phyloP scores from a whole-genome alignment of 1,139 yeast genomes.

The Saccharomycopsis hybrid region DNA sequence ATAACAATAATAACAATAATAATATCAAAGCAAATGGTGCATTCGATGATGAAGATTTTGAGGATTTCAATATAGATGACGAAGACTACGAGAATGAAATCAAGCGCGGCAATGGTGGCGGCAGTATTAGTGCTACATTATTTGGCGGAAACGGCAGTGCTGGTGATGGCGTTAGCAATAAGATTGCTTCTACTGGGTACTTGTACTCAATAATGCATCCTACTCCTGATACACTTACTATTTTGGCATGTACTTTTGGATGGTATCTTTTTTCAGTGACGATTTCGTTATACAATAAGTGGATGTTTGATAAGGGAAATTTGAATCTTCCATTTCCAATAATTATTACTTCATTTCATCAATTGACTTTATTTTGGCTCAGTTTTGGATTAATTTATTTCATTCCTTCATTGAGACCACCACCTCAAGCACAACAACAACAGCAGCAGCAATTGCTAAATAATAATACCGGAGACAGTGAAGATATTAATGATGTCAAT shows the following conservation, averaged over 20 bases:
- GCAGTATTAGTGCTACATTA: too few relatives aligned
- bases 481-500: slow-evolving; percentile 14
- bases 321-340: slow-evolving; percentile 79
- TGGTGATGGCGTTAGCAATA: background rate
- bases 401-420: slow-evolving; percentile 45
- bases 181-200: background rate
- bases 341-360: slow-evolving; percentile 79
- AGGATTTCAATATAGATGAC: slow-evolving; percentile 6
- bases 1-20: too few relatives aligned
- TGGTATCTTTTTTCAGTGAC: slow-evolving; percentile 62
- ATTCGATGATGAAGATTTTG: background rate
- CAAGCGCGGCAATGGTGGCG: background rate
- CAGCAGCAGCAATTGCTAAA: slow-evolving; percentile 5
- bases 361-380: slow-evolving; percentile 54
- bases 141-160: too few relatives aligned
- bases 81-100: slow-evolving; percentile 2
- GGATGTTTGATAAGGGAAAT: slow-evolving; percentile 83
- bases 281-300: slow-evolving; percentile 86
- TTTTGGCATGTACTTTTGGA: slow-evolving; percentile 27
- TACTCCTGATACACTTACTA: slow-evolving; percentile 6
- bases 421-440: slow-evolving; percentile 22
- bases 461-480: background rate
- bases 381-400: slow-evolving; percentile 39
- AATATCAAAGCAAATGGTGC: background rate
- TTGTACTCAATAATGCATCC: slow-evolving; percentile 13